Evolutionary conservation across 306 rosid genomes (phyloP), one percentile per base, ranked within the genome.

Genomic region (Gleditsia sinensis): DNA sequence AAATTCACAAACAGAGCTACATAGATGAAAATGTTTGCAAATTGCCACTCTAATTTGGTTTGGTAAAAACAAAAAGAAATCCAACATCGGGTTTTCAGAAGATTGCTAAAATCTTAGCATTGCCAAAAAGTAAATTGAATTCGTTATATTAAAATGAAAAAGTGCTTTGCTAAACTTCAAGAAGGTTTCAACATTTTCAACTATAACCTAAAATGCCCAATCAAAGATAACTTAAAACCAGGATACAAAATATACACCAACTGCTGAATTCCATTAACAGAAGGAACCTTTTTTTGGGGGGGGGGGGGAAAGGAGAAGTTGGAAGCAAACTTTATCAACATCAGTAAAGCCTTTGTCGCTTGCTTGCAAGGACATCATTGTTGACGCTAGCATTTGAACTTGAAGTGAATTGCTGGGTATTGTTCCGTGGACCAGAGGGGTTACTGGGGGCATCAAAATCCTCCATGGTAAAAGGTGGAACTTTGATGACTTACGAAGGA

Each of bases 171-270:
- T 36, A 33, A 23, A 9, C 17, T 33, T 3, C 45, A 51, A 51
- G 23, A 27, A 12, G 19, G n/a, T n/a, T n/a, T n/a, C n/a, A n/a
- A n/a, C n/a, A n/a, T n/a, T n/a, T n/a, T n/a, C n/a, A 32, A 2
- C 34, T 2, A 32, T 32, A 37, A 37, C 43, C 13, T 37, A 5
- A 0, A 5, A 37, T 37, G 10, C 43, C 1, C 7, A 8, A 37
- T 7, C 3, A 2, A 34, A 34, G 9, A 34, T 74, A 73, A 74
- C 85, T 54, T 54, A 79, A 71, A 79, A 32, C 30, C 48, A 66
- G 54, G 78, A 43, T 86, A 76, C 50, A 71, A 70, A 76, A 82
- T 86, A 76, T 87, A 90, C 91, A 88, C 71, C 79, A 71, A 78
- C 60, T 48, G 28, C 74, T 70, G 48, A 60, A 67, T 34, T 68